These are phyloP conservation scores for Aspergillus sp. DNA, from an alignment of 2,329 filamentous ascomycete genomes.

Conservation along the genomic window DNA sequence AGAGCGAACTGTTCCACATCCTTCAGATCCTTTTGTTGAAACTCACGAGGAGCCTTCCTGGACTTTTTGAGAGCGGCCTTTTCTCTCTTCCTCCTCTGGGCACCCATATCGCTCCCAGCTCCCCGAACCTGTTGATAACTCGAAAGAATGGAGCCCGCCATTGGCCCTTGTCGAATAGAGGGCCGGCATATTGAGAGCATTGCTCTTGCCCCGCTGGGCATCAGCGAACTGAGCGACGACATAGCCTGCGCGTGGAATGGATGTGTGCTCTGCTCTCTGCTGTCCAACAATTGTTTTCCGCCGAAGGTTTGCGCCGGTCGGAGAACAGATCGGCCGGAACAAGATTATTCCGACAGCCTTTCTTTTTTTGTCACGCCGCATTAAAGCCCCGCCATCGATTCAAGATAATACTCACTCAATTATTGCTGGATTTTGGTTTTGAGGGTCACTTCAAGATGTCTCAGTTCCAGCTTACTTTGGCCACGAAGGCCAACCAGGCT, in stretches of 20 bases:
- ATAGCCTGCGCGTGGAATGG: slow-evolving; percentile 21
- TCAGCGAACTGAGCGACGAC: slow-evolving; percentile 34
- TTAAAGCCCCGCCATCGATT: slow-evolving; percentile 21
- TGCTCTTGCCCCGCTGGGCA: slow-evolving; percentile 36
- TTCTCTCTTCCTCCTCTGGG: slow-evolving; percentile 44
- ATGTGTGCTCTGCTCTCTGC: not conserved
- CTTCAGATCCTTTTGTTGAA: slow-evolving; percentile 62
- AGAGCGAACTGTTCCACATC: slow-evolving; percentile 73
- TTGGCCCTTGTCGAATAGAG: slow-evolving; percentile 28
- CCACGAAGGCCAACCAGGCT: slow-evolving; percentile 42
- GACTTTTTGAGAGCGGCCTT: slow-evolving; percentile 54
- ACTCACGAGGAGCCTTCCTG: slow-evolving; percentile 66
- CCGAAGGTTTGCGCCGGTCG: slow-evolving; percentile 24
- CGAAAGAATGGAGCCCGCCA: slow-evolving; percentile 30
- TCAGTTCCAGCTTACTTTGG: slow-evolving; percentile 35
- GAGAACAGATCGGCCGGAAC: slow-evolving; percentile 26
- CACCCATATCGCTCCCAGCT: slow-evolving; percentile 36
- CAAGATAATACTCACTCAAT: slow-evolving; percentile 6
- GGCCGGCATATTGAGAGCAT: slow-evolving; percentile 34
- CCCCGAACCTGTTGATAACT: slow-evolving; percentile 37
- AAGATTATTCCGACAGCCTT: slow-evolving; percentile 28
- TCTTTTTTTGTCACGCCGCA: slow-evolving; percentile 8
- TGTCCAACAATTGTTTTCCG: slow-evolving; percentile 31
- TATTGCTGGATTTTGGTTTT: slow-evolving; percentile 2
- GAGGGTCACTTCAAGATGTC: slow-evolving; percentile 28